Conservation (phyloP, 352 stramenopile species). For the Pythium monospermum region DNA sequence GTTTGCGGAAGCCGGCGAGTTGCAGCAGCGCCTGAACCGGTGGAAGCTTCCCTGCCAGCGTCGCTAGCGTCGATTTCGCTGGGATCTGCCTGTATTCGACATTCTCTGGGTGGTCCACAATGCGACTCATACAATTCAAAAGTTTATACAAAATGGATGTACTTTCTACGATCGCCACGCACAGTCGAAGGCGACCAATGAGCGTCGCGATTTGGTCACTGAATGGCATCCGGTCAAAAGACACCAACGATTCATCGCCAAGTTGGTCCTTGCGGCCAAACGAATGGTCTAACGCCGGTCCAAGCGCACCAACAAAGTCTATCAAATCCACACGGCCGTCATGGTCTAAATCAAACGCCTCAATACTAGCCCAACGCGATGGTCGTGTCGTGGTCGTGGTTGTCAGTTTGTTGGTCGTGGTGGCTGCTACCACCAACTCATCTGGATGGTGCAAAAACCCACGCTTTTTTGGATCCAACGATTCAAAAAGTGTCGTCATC, state of each 20-base stretch:
- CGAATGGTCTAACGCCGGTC: conserved; percentile 43
- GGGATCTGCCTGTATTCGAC: conserved; percentile 29
- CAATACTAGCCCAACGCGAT: conserved; percentile 33
- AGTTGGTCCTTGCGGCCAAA: conserved; percentile 40
- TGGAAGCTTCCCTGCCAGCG: conserved; percentile 22
- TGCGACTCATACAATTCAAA: conserved; percentile 22
- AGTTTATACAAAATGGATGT: conserved; percentile 24
- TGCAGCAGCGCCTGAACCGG: conserved; percentile 30
- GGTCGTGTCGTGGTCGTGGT: too few relatives aligned
- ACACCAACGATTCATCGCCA: conserved; percentile 6
- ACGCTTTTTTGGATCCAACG: conserved; percentile 31
- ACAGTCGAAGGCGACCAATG: conserved; percentile 38
- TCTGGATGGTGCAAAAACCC: conserved; percentile 29
- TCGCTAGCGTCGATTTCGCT: conserved; percentile 16
- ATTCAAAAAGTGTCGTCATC: conserved; percentile 35
- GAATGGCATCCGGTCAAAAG: conserved; percentile 20
- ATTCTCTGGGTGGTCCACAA: conserved; percentile 42
- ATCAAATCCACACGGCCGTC: conserved; percentile 43
- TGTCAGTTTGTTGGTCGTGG: not conserved
- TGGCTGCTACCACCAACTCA: too few relatives aligned
- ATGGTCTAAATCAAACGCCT: conserved; percentile 48
- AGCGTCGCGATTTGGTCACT: conserved; percentile 38
- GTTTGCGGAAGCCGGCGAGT: conserved; percentile 28
- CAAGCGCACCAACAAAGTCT: conserved; percentile 54
- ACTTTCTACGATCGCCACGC: conserved; percentile 17